Percentiles rank a stretch among this genome's conserved stretches.
Evolutionary conservation across 371 early-diverging fungal species (phyloP).

Genomic region (Mucor mucedo): DNA sequence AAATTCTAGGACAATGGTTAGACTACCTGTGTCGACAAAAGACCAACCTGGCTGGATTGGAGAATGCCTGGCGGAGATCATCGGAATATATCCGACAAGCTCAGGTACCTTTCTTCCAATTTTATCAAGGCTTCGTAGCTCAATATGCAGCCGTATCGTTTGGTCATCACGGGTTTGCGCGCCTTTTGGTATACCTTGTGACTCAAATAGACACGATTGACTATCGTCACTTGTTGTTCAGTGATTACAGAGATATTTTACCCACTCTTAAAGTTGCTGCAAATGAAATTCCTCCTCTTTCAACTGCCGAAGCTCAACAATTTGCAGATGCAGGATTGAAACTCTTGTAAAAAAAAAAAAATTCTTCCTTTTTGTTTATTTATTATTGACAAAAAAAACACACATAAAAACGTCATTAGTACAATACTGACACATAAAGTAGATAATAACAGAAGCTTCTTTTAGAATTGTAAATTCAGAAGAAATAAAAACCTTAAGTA

Average conservation of each 20-base stretch:
- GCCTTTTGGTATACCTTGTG: conserved; percentile 51
- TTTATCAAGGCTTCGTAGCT: conserved; percentile 64
- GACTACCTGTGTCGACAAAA: conserved; percentile 35
- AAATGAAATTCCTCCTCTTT: conserved; percentile 23
- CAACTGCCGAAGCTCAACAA: neutral
- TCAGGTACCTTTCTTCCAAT: conserved; percentile 58
- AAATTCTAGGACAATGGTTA: conserved; percentile 43
- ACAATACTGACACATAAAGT: too few species aligned
- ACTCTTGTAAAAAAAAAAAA: conserved; percentile 19
- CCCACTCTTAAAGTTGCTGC: conserved; percentile 30
- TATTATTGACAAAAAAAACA: too few species aligned
- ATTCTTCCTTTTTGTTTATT: neutral
- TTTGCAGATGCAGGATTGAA: conserved; percentile 21
- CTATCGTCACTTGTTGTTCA: conserved; percentile 52
- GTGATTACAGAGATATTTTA: conserved; percentile 43
- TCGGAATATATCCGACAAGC: conserved; percentile 46
- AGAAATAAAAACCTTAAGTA: too few species aligned
- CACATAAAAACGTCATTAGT: too few species aligned
- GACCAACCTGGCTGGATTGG: conserved; percentile 34
- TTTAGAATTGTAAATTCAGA: too few species aligned
- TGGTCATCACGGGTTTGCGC: conserved; percentile 47
- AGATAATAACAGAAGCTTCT: too few species aligned
- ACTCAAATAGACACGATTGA: conserved; percentile 51
- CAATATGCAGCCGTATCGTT: conserved; percentile 57
- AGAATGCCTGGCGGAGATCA: conserved; percentile 51